Conservation (phyloP, 2,329 filamentous ascomycete genomes). For the Arthrobotrys pseudoclavata region DNA sequence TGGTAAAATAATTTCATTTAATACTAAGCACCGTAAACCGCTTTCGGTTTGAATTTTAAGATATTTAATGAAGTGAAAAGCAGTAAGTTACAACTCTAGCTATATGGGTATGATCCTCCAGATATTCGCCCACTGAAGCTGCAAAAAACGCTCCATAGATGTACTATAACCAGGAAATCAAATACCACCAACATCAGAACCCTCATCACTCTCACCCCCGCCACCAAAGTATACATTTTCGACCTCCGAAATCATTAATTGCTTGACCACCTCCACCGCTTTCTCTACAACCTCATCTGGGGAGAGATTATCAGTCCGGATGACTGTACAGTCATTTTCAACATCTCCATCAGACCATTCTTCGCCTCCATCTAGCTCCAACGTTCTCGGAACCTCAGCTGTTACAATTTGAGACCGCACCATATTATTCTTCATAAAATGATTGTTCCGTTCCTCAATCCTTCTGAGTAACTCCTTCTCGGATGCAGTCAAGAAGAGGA, state of each 20-base stretch:
- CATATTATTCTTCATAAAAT: slow-evolving; percentile 59
- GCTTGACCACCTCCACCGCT: slow-evolving; percentile 43
- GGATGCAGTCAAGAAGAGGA: slow-evolving; percentile 52
- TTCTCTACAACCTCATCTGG: slow-evolving; percentile 52
- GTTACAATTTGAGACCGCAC: slow-evolving; percentile 52
- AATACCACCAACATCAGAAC: neutral
- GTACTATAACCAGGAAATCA: too few relatives aligned
- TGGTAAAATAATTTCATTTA: neutral
- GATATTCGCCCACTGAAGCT: too few relatives aligned
- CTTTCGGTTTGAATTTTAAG: neutral
- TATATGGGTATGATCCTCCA: neutral
- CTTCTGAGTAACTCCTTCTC: slow-evolving; percentile 49
- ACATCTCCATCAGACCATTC: neutral
- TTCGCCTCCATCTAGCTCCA: neutral
- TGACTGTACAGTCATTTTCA: slow-evolving; percentile 43
- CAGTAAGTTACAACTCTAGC: neutral
- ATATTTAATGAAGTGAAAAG: neutral
- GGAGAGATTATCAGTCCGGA: slow-evolving; percentile 48
- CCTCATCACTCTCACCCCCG: slow-evolving; percentile 1
- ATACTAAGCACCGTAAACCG: neutral
- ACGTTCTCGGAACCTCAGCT: slow-evolving; percentile 46
- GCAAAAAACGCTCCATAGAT: too few relatives aligned
- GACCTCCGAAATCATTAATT: slow-evolving; percentile 38
- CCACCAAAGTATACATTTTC: neutral
- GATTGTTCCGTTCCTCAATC: slow-evolving; percentile 47